Conservation (phyloP, 1,284 basidiomycete species). For the Golubevia pallescens region DNA sequence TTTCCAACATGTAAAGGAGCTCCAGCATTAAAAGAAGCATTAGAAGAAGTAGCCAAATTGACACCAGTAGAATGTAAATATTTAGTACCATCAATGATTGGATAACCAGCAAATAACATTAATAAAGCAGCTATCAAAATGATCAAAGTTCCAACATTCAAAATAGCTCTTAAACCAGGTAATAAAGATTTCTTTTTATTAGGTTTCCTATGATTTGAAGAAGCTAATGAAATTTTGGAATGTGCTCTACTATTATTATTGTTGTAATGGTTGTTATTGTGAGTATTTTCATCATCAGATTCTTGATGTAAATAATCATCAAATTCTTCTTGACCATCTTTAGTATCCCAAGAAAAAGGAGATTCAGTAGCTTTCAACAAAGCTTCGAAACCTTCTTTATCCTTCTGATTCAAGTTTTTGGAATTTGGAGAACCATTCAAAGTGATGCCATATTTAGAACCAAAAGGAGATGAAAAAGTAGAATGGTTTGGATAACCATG, state of each 20-base stretch:
- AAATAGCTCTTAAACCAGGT: slow-evolving; percentile 19
- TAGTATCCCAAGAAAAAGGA: slow-evolving; percentile 43
- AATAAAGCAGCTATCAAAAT: slow-evolving; percentile 25
- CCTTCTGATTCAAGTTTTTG: neutral
- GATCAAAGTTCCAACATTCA: slow-evolving; percentile 28
- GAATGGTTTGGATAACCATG: no score
- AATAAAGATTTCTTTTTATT: neutral
- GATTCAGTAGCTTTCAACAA: neutral
- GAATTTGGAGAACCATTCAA: no score
- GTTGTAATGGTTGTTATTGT: no score
- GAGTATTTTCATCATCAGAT: neutral
- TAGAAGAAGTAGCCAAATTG: slow-evolving; percentile 30
- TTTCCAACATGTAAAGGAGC: slow-evolving; percentile 20
- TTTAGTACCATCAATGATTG: slow-evolving; percentile 26
- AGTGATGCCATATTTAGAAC: no score
- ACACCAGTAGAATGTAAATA: slow-evolving; percentile 3
- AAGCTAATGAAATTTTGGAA: neutral
- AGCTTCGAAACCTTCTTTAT: neutral
- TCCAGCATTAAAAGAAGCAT: slow-evolving; percentile 12
- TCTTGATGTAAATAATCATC: neutral
- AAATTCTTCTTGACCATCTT: slow-evolving; percentile 12
- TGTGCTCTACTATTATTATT: no score
- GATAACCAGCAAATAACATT: slow-evolving; percentile 34
- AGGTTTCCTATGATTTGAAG: neutral
- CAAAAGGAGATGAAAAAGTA: no score